Conservation (phyloP, 495 filamentous ascomycete species). For the Xylaria telfairii region DNA sequence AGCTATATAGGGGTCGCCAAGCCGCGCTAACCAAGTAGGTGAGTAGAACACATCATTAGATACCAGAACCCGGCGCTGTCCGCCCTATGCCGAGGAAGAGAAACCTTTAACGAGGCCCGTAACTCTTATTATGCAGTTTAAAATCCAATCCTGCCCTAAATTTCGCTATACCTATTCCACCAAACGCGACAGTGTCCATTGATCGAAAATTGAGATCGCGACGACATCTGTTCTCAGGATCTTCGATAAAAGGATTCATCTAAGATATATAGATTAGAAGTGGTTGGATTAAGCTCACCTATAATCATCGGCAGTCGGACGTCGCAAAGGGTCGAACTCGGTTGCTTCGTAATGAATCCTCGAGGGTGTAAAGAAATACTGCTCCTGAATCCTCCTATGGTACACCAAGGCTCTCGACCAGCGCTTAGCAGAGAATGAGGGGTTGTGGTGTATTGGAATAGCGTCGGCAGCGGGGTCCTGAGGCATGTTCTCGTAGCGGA, state of each 20-base stretch:
- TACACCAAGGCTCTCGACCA: constrained; percentile 10
- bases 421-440: constrained; percentile 6
- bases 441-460: constrained; percentile 8
- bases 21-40: too few relatives aligned
- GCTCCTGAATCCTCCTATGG: background rate
- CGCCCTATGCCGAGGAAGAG: too few relatives aligned
- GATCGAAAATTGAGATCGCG: constrained; percentile 7
- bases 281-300: constrained; percentile 8
- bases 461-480: background rate
- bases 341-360: background rate
- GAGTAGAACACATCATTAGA: too few relatives aligned
- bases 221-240: constrained; percentile 9
- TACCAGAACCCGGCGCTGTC: too few relatives aligned
- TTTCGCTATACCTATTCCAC: constrained; percentile 7
- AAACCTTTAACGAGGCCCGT: too few relatives aligned
- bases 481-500: constrained; percentile 25
- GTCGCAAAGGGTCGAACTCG: constrained; percentile 12
- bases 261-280: constrained; percentile 2
- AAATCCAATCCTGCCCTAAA: background rate
- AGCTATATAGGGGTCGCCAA: too few relatives aligned
- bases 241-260: constrained; percentile 12
- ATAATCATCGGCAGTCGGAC: constrained; percentile 13
- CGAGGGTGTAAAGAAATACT: background rate
- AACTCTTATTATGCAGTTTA: background rate
- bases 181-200: background rate